These are phyloP conservation scores for Wakefieldia striispora DNA, from an alignment of 768 basidiomycete species.

Conservation along the genomic window DNA sequence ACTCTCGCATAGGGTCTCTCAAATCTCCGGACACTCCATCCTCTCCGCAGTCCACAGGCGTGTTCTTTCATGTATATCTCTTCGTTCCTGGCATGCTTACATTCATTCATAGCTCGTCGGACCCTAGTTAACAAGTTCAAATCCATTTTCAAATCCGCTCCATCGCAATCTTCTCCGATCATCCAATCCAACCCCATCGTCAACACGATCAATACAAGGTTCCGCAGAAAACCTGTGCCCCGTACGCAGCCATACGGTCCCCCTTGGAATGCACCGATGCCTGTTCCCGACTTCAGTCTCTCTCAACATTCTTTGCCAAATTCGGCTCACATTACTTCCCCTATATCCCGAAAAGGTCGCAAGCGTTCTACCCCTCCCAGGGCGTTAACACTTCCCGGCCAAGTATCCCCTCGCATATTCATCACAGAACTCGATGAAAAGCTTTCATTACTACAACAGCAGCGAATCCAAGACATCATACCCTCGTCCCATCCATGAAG, in stretches of 20 bases:
- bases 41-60: background rate
- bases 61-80: background rate
- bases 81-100: background rate
- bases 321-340: background rate
- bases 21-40: background rate
- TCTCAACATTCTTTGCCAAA: constrained; percentile 1
- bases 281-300: constrained; percentile 6
- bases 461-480: constrained; percentile 2
- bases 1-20: constrained; percentile 2
- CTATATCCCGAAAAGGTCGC: background rate
- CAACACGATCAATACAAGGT: constrained; percentile 15
- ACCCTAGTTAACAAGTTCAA: constrained; percentile 18
- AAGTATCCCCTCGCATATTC: constrained; percentile 18
- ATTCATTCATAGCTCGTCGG: constrained; percentile 5
- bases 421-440: constrained; percentile 20
- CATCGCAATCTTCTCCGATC: constrained; percentile 5
- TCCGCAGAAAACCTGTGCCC: constrained; percentile 23
- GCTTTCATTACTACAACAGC: constrained; percentile 16
- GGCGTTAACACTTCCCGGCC: background rate
- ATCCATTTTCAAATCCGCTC: constrained; percentile 20
- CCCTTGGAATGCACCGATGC: constrained; percentile 36
- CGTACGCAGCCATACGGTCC: constrained; percentile 40
- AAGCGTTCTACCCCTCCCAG: background rate
- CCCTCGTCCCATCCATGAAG: background rate
- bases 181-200: constrained; percentile 6